Percentiles rank a stretch among this genome's conserved stretches.
Conservation (phyloP, 352 stramenopile genomes). For the Nothophytophthora sp. region DNA sequence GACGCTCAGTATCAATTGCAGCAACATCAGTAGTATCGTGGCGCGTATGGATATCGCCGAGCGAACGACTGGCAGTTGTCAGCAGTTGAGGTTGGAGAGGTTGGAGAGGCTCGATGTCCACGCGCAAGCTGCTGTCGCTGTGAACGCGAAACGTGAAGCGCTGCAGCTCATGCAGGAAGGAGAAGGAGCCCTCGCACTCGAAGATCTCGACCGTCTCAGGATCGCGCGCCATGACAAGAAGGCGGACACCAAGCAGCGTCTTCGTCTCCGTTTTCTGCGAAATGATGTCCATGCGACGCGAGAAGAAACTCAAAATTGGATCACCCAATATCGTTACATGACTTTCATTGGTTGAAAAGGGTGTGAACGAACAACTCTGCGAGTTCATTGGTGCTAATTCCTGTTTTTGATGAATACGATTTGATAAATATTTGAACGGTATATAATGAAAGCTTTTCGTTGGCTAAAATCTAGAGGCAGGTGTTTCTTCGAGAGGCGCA, state of each 20-base stretch:
- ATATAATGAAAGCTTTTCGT: too few relatives aligned
- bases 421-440: too few relatives aligned
- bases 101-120: slow-evolving; percentile 21
- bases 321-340: too few relatives aligned
- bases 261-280: too few relatives aligned
- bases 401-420: too few relatives aligned
- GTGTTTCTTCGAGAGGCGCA: too few relatives aligned
- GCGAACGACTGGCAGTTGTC: not conserved
- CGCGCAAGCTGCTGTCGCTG: slow-evolving; percentile 32
- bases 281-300: too few relatives aligned
- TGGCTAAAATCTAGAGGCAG: too few relatives aligned
- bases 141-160: slow-evolving; percentile 39
- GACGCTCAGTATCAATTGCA: not conserved
- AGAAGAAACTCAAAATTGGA: too few relatives aligned
- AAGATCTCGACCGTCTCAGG: slow-evolving; percentile 31
- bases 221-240: slow-evolving; percentile 4
- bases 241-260: too few relatives aligned
- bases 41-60: not conserved
- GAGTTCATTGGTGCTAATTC: not conserved
- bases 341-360: slow-evolving; percentile 5
- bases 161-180: slow-evolving; percentile 24
- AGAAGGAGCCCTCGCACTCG: slow-evolving; percentile 39
- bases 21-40: too few relatives aligned
- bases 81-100: not conserved
- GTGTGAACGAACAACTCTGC: not conserved